Percentiles rank a stretch among this genome's conserved stretches.
Evolutionary conservation across 768 basidiomycete genomes (phyloP).

Genomic region (Podaxis mareebaensis): DNA sequence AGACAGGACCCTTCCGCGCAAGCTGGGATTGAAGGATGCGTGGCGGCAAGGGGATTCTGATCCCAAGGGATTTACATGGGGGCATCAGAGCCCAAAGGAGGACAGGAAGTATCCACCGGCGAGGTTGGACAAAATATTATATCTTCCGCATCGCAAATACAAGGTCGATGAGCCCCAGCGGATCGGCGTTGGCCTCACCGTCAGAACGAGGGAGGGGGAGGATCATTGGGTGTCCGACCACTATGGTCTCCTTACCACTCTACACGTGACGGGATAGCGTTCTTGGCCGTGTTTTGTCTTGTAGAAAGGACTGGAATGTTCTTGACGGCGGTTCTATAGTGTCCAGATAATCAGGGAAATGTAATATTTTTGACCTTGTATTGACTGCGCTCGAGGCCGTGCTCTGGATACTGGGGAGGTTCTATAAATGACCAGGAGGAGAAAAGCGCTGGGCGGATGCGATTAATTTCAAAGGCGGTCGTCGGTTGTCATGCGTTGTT

Average conservation of each 20-base stretch:
- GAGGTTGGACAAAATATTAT: slow-evolving; percentile 69
- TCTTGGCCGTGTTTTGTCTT: too few relatives aligned
- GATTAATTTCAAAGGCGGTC: background rate
- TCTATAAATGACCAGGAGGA: background rate
- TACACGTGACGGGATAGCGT: slow-evolving; percentile 25
- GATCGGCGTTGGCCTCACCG: slow-evolving; percentile 58
- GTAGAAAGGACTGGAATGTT: too few relatives aligned
- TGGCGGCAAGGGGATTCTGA: slow-evolving; percentile 50
- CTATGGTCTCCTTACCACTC: slow-evolving; percentile 52
- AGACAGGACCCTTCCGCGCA: slow-evolving; percentile 43
- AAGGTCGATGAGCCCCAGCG: slow-evolving; percentile 52
- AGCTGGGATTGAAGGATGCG: slow-evolving; percentile 57
- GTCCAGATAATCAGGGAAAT: background rate
- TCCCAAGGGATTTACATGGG: slow-evolving; percentile 64
- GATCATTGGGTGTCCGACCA: slow-evolving; percentile 66
- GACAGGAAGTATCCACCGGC: slow-evolving; percentile 44
- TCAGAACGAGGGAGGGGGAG: slow-evolving; percentile 31
- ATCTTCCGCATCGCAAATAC: slow-evolving; percentile 47
- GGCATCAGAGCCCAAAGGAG: slow-evolving; percentile 51
- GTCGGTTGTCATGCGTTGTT: slow-evolving; percentile 18
- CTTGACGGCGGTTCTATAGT: background rate
- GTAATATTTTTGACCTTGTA: too few relatives aligned
- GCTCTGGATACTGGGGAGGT: background rate
- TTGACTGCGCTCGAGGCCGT: slow-evolving; percentile 4
- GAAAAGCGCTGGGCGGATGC: background rate